A percentile compares a stretch with the other conserved stretches of the same genome.
These are phyloP conservation scores for Fraxinus excelsior DNA, from an alignment of 257 asterid genomes.

Conservation along the genomic window DNA sequence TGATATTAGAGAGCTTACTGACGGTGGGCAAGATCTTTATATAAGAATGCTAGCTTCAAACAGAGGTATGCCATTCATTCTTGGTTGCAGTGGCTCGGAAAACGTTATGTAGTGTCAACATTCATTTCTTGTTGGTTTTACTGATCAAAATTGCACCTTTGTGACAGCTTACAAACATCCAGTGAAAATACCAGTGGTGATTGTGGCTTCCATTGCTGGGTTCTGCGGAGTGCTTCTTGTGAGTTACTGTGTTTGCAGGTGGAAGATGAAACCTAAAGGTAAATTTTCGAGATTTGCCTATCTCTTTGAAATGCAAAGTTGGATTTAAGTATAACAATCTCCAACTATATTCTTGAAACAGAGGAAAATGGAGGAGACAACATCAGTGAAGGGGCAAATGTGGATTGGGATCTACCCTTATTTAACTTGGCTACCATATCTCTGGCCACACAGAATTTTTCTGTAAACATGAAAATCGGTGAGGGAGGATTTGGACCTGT, in stretches of 20 bases:
- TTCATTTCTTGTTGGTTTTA: not conserved
- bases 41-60: slow-evolving; percentile 10
- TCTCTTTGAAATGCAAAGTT: not conserved
- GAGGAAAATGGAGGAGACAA: slow-evolving; percentile 23
- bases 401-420: slow-evolving; percentile 42
- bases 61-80: slow-evolving; percentile 17
- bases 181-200: slow-evolving; percentile 18
- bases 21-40: slow-evolving; percentile 23
- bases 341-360: slow-evolving; percentile 8
- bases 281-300: not conserved
- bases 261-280: slow-evolving; percentile 30
- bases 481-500: slow-evolving; percentile 61
- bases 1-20: slow-evolving; percentile 14
- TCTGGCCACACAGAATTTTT: slow-evolving; percentile 43
- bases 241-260: slow-evolving; percentile 28
- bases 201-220: slow-evolving; percentile 22
- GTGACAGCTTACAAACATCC: slow-evolving; percentile 24
- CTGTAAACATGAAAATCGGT: slow-evolving; percentile 37
- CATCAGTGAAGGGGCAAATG: slow-evolving; percentile 18
- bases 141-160: slow-evolving; percentile 15
- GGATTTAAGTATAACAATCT: not conserved
- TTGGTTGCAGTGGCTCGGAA: not conserved
- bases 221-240: slow-evolving; percentile 28
- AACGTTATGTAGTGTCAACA: not conserved
- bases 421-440: slow-evolving; percentile 38